These are phyloP conservation scores for Penicillium sp. DNA, from an alignment of 2,329 filamentous ascomycete species.

Conservation along the genomic window DNA sequence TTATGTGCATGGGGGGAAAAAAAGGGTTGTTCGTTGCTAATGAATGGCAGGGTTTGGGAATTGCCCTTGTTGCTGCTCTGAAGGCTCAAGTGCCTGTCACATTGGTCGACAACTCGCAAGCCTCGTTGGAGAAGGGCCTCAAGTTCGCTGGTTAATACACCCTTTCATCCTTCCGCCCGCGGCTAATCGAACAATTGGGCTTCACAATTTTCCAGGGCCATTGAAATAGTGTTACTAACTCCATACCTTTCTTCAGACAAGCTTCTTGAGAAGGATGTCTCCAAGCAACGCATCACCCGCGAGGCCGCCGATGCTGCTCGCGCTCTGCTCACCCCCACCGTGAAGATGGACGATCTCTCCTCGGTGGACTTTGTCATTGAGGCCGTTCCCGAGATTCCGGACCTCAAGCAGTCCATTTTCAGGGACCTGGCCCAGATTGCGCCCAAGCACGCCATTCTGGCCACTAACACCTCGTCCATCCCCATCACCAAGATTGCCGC, in stretches of 20 bases:
- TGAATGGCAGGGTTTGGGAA: constrained; percentile 75
- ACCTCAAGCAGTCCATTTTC: constrained; percentile 88
- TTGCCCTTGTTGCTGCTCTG: constrained; percentile 89
- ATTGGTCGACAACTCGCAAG: constrained; percentile 80
- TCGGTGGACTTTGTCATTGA: constrained; percentile 97
- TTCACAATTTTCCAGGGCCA: background rate
- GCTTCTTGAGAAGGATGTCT: constrained; percentile 87
- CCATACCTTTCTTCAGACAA: constrained; percentile 64
- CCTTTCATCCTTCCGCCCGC: background rate
- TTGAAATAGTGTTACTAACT: background rate
- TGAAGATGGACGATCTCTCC: constrained; percentile 73
- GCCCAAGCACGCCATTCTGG: constrained; percentile 81
- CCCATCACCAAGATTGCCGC: constrained; percentile 96
- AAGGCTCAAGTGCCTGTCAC: constrained; percentile 82
- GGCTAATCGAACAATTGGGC: background rate
- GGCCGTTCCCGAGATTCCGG: constrained; percentile 88
- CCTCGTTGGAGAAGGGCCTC: constrained; percentile 83
- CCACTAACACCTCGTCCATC: constrained; percentile 98
- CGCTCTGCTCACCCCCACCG: constrained; percentile 68
- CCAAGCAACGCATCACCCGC: constrained; percentile 81
- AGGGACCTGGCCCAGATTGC: constrained; percentile 77
- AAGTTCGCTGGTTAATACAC: constrained; percentile 73
- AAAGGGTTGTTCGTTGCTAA: constrained; percentile 26
- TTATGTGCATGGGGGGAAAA: constrained; percentile 8
- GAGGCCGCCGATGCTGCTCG: constrained; percentile 75